phyloP scores from a whole-genome alignment of 805 yeast genomes.

The Cyberlindnera nakhonratchasimensis region DNA sequence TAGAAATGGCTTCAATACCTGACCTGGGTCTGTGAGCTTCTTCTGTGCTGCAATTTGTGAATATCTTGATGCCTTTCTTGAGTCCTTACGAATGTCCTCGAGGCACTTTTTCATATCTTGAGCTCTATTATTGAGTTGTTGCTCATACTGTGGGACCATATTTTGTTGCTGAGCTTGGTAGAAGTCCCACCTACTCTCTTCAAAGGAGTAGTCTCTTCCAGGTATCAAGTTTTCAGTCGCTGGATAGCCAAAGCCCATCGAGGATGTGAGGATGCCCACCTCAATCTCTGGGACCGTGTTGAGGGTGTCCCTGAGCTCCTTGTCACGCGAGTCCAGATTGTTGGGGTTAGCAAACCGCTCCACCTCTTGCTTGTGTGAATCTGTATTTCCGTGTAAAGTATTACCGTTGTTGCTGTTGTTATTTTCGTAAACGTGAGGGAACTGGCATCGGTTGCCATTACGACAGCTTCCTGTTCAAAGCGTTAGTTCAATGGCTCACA shows the following conservation, averaged over 20 bases:
- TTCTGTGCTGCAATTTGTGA: conserved; percentile 44
- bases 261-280: conserved; percentile 32
- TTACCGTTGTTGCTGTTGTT: conserved; percentile 6
- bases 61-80: conserved; percentile 53
- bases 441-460: conserved; percentile 42
- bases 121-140: conserved; percentile 39
- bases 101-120: conserved; percentile 46
- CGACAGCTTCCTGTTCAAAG: conserved; percentile 32
- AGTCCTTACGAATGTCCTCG: conserved; percentile 35
- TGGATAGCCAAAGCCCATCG: conserved; percentile 47
- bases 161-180: conserved; percentile 40
- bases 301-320: conserved; percentile 29
- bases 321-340: conserved; percentile 23
- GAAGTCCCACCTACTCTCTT: conserved; percentile 48
- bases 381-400: neutral
- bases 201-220: conserved; percentile 52
- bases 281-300: conserved; percentile 23
- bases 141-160: conserved; percentile 37
- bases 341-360: conserved; percentile 6
- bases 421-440: conserved; percentile 37
- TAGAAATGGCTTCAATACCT: conserved; percentile 31
- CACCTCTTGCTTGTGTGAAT: conserved; percentile 4
- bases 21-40: conserved; percentile 27
- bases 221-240: conserved; percentile 46
- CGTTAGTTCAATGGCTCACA: neutral